phyloP scores from a whole-genome alignment of 768 basidiomycete genomes.

The Pleurotus salmoneostramineus region DNA sequence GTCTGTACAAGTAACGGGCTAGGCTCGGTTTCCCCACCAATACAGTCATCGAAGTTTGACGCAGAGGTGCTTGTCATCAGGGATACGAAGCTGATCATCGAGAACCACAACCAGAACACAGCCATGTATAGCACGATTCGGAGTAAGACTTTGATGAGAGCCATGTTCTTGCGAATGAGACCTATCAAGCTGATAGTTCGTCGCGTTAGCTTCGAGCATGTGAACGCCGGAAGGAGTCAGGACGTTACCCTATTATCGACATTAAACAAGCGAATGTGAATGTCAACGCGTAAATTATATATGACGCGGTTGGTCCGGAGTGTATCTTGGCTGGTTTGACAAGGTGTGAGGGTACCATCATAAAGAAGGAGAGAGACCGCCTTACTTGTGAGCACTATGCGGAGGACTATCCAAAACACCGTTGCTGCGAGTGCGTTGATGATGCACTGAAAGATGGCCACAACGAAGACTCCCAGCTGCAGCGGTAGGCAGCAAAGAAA shows the following conservation, averaged over 20 bases:
- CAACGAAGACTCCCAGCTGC: constrained; percentile 27
- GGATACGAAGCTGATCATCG: background rate
- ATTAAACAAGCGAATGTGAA: background rate
- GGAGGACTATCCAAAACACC: constrained; percentile 22
- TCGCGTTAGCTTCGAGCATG: no score
- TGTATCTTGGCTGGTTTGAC: background rate
- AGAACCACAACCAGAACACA: background rate
- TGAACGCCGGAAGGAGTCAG: background rate
- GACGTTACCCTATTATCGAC: background rate
- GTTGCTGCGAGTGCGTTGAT: constrained; percentile 26
- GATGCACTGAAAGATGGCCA: constrained; percentile 34
- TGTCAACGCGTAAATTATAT: background rate
- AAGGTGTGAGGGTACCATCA: background rate
- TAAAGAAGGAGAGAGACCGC: background rate
- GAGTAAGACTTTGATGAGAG: constrained; percentile 1
- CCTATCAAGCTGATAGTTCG: background rate
- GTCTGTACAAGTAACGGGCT: background rate
- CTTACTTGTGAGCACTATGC: constrained; percentile 14
- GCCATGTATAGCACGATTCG: constrained; percentile 1
- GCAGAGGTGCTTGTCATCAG: background rate
- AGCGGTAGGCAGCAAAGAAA: constrained; percentile 40
- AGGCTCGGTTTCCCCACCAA: background rate
- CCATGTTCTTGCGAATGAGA: background rate
- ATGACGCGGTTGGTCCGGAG: background rate
- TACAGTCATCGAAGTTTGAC: background rate